A percentile compares a stretch with the other conserved stretches of the same genome.
These are phyloP conservation scores for Colletotrichum tropicicola DNA, from an alignment of 2,329 filamentous ascomycete genomes.

Conservation along the genomic window DNA sequence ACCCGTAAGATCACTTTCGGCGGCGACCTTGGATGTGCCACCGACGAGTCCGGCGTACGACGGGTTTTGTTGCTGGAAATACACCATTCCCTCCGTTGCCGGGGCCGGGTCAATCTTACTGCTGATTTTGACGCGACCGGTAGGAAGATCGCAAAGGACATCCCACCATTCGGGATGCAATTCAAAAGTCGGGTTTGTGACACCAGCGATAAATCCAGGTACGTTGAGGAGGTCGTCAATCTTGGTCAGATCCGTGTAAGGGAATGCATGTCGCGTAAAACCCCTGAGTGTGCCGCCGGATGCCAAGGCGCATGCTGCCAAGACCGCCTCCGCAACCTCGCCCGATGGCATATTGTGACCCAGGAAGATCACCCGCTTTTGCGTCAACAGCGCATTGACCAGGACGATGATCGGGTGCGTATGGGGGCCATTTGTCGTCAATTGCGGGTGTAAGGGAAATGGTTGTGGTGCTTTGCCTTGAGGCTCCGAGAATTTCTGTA, in stretches of 20 bases:
- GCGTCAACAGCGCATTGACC: conserved; percentile 92
- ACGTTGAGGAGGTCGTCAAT: conserved; percentile 96
- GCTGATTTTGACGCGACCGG: conserved; percentile 93
- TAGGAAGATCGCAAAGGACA: conserved; percentile 90
- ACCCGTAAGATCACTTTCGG: conserved; percentile 76
- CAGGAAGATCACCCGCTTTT: conserved; percentile 95
- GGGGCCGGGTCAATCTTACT: conserved; percentile 83
- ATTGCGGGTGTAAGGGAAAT: conserved; percentile 87
- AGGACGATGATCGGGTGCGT: conserved; percentile 97
- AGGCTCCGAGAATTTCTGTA: conserved; percentile 88
- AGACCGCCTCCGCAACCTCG: conserved; percentile 96
- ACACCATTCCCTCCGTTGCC: conserved; percentile 83
- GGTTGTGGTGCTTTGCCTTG: conserved; percentile 86
- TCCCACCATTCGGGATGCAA: conserved; percentile 99
- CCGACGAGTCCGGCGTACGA: conserved; percentile 60
- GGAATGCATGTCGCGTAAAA: conserved; percentile 95
- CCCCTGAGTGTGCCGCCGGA: conserved; percentile 92
- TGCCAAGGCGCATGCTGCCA: conserved; percentile 93
- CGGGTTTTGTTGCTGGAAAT: conserved; percentile 85
- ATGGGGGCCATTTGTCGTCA: conserved; percentile 88
- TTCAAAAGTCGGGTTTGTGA: conserved; percentile 96
- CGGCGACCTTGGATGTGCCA: conserved; percentile 48
- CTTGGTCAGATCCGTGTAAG: conserved; percentile 97
- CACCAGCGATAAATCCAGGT: conserved; percentile 95
- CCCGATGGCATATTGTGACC: conserved; percentile 95